These are phyloP conservation scores for Parascedosporium putredinis DNA, from an alignment of 2,329 filamentous ascomycete genomes.

Conservation along the genomic window DNA sequence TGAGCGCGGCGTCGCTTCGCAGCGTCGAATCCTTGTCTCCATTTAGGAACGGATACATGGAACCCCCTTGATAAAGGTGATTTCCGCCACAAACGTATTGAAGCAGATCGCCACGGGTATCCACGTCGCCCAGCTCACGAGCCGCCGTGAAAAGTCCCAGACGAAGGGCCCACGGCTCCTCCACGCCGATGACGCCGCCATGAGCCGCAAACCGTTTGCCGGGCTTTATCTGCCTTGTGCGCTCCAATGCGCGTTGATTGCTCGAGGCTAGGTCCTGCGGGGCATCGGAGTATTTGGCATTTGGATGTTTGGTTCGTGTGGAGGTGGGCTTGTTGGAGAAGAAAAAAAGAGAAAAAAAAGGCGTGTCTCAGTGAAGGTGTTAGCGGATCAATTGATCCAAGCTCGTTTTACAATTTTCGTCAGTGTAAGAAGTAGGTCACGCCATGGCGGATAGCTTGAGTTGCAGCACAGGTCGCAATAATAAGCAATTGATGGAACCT, in stretches of 20 bases:
- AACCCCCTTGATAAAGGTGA: slow-evolving; percentile 50
- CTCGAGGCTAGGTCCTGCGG: background rate
- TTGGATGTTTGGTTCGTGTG: background rate
- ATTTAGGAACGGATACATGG: slow-evolving; percentile 73
- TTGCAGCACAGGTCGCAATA: too few relatives aligned
- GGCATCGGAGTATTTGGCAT: background rate
- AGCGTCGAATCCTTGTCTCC: slow-evolving; percentile 48
- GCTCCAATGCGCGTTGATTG: background rate
- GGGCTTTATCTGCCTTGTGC: background rate
- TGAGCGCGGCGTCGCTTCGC: slow-evolving; percentile 44
- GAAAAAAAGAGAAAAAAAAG: too few relatives aligned
- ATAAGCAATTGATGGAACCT: too few relatives aligned
- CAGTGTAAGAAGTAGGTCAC: background rate
- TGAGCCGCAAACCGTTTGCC: too few relatives aligned
- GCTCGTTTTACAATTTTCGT: too few relatives aligned
- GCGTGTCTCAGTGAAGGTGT: too few relatives aligned
- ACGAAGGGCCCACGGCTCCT: slow-evolving; percentile 4
- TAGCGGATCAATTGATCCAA: too few relatives aligned
- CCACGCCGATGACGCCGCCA: slow-evolving; percentile 1
- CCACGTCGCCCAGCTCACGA: slow-evolving; percentile 26
- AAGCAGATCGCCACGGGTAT: slow-evolving; percentile 52
- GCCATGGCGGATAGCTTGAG: background rate
- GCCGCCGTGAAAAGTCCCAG: slow-evolving; percentile 6
- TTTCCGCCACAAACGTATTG: slow-evolving; percentile 48
- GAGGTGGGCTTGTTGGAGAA: too few relatives aligned